These are phyloP conservation scores for Scedosporium aurantiacum DNA, from an alignment of 2,329 filamentous ascomycete species.

Conservation along the genomic window DNA sequence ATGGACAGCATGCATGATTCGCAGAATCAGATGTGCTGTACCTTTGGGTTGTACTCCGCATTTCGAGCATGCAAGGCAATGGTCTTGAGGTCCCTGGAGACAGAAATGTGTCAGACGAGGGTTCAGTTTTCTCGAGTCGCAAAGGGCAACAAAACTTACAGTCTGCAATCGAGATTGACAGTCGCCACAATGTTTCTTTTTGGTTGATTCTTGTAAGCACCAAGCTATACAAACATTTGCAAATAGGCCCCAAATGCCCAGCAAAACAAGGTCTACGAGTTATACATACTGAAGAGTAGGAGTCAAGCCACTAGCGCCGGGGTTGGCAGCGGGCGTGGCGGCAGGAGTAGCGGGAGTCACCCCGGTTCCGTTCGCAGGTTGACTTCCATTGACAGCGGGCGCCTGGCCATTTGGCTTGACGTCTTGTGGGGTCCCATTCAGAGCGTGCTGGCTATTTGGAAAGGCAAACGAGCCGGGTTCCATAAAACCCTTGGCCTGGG, in stretches of 20 bases:
- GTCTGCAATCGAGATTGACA: constrained; percentile 92
- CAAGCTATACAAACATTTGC: constrained; percentile 25
- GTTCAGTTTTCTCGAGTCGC: not conserved
- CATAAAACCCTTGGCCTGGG: constrained; percentile 92
- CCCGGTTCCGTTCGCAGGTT: constrained; percentile 58
- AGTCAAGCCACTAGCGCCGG: constrained; percentile 75
- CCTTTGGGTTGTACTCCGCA: constrained; percentile 97
- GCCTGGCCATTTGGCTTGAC: constrained; percentile 34
- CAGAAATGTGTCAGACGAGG: not conserved
- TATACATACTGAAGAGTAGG: constrained; percentile 91
- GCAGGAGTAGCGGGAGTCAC: constrained; percentile 84
- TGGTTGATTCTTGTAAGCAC: constrained; percentile 18
- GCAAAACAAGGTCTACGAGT: not conserved
- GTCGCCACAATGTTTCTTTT: constrained; percentile 98
- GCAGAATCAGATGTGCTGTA: constrained; percentile 27
- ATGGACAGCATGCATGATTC: constrained; percentile 2
- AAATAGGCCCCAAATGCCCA: constrained; percentile 18
- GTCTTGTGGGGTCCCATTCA: constrained; percentile 58
- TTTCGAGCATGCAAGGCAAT: constrained; percentile 97
- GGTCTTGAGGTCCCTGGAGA: constrained; percentile 69
- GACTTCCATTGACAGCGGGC: constrained; percentile 35
- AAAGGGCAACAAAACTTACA: constrained; percentile 26
- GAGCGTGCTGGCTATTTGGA: constrained; percentile 69
- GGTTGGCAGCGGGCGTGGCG: constrained; percentile 75
- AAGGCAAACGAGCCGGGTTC: constrained; percentile 87